These are phyloP conservation scores for Sclerotinia nivalis DNA, from an alignment of 2,329 filamentous ascomycete species.

Conservation along the genomic window DNA sequence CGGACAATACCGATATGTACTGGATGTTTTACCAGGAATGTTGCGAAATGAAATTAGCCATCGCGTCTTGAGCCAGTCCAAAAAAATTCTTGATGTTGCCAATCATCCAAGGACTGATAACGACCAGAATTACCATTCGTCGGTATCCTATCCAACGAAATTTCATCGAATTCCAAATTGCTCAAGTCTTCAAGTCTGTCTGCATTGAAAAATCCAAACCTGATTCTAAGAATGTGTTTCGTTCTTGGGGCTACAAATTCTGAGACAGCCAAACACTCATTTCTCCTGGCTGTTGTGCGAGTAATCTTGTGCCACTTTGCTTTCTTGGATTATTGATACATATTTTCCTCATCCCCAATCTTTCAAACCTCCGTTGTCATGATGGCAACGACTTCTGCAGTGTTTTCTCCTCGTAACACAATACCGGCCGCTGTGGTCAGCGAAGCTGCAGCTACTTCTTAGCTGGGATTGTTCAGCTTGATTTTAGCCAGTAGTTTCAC, in stretches of 20 bases:
- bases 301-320: conserved; percentile 18
- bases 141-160: neutral
- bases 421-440: neutral
- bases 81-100: neutral
- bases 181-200: neutral
- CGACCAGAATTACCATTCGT: conserved; percentile 11
- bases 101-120: neutral
- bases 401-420: conserved; percentile 14
- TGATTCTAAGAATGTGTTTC: conserved; percentile 13
- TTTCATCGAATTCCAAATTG: neutral
- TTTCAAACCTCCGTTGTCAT: conserved; percentile 7
- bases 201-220: neutral
- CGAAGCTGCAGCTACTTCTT: conserved; percentile 14
- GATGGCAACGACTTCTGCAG: conserved; percentile 12
- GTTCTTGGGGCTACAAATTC: neutral
- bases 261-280: conserved; percentile 22
- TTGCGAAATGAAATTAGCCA: neutral
- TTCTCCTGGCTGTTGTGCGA: conserved; percentile 22
- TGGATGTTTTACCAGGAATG: conserved; percentile 15
- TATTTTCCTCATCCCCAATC: conserved; percentile 9
- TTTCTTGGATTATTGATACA: conserved; percentile 21
- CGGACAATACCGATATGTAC: neutral
- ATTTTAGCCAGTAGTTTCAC: conserved; percentile 2
- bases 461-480: neutral
- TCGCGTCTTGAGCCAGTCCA: conserved; percentile 7